These are phyloP conservation scores for Haplosporangium sp. DNA, from an alignment of 371 early-diverging fungal species.

Conservation along the genomic window DNA sequence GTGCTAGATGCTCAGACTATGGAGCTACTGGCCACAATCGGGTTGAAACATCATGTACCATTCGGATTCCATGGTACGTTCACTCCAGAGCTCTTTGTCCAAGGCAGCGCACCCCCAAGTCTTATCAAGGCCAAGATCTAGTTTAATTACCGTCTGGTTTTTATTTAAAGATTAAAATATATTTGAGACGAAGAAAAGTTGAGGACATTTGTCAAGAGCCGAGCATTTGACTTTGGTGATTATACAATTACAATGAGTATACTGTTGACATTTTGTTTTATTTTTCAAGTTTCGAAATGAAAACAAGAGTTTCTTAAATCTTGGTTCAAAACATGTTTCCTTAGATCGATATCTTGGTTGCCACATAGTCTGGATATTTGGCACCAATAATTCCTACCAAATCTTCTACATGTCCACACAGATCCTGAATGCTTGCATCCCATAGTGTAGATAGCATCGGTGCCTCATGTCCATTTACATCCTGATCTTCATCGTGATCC, in stretches of 20 bases:
- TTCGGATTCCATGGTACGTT: conserved; percentile 53
- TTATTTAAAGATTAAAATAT: neutral
- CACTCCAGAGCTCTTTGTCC: conserved; percentile 46
- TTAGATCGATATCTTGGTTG: conserved; percentile 38
- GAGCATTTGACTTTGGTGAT: too few species aligned
- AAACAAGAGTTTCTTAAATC: neutral
- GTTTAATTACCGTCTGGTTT: too few species aligned
- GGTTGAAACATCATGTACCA: conserved; percentile 47
- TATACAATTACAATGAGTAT: too few species aligned
- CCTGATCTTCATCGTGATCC: conserved; percentile 46
- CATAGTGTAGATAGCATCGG: conserved; percentile 58
- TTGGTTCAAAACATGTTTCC: neutral
- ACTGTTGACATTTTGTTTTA: neutral
- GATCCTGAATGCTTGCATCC: conserved; percentile 71
- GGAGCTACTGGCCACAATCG: conserved; percentile 44
- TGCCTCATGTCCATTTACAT: conserved; percentile 40
- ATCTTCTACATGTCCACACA: conserved; percentile 73
- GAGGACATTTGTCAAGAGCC: too few species aligned
- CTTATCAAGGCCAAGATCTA: conserved; percentile 34
- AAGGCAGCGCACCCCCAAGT: conserved; percentile 20
- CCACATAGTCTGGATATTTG: conserved; percentile 65
- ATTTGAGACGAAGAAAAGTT: neutral
- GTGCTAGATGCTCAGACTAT: conserved; percentile 46
- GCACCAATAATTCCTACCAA: conserved; percentile 65
- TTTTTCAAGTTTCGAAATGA: neutral